Evolutionary conservation across 345 rosid species (phyloP).

Genomic region (Heritiera fomes): DNA sequence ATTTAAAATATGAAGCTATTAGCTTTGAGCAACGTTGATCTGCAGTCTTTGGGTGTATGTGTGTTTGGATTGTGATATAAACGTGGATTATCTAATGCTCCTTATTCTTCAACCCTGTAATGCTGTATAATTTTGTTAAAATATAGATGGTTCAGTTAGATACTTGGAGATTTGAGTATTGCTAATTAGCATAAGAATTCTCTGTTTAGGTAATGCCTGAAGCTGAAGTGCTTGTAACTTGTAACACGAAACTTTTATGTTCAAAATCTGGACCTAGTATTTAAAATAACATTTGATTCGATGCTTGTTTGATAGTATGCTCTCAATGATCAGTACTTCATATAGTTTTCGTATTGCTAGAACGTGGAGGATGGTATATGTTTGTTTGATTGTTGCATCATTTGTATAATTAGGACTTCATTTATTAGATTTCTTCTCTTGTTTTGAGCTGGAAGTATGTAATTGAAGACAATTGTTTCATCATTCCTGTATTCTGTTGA

Average conservation of each 20-base stretch:
- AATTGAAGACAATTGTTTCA: neutral
- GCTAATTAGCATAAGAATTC: neutral
- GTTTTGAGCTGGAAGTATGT: neutral
- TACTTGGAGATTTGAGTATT: neutral
- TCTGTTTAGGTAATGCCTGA: slow-evolving; percentile 5
- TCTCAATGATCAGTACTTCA: neutral
- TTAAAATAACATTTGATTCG: neutral
- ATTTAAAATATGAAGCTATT: neutral
- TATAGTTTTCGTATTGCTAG: neutral
- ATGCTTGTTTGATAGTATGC: slow-evolving; percentile 3
- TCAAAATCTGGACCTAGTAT: neutral
- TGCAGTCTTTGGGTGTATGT: no score
- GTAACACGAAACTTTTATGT: neutral
- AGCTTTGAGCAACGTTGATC: neutral
- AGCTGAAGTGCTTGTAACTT: neutral
- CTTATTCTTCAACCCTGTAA: neutral
- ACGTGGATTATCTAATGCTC: neutral
- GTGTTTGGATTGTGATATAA: neutral
- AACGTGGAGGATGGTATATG: neutral
- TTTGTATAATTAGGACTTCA: neutral
- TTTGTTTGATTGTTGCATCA: neutral
- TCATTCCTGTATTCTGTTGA: neutral
- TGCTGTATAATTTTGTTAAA: neutral
- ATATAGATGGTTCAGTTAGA: neutral
- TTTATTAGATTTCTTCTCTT: neutral